phyloP scores from a whole-genome alignment of 225 moss, liverwort and hornwort species.

The Climacium dendroides region DNA sequence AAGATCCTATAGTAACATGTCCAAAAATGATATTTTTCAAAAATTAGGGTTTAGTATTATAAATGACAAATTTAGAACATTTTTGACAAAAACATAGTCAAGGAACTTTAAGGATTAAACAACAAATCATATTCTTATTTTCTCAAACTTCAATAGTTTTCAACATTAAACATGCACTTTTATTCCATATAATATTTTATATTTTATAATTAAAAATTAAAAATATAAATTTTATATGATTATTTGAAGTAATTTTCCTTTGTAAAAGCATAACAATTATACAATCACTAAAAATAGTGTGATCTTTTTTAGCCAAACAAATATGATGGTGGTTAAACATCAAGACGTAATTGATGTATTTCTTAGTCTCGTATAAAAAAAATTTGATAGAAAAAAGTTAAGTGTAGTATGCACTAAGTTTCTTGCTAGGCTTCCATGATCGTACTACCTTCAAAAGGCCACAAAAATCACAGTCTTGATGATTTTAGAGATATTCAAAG shows the following conservation, averaged over 20 bases:
- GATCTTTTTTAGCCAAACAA: neutral
- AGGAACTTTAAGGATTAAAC: too few relatives aligned
- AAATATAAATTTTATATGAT: too few relatives aligned
- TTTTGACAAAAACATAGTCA: too few relatives aligned
- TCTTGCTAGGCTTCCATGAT: neutral
- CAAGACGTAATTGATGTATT: neutral
- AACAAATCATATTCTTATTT: accelerated
- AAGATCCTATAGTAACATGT: too few relatives aligned
- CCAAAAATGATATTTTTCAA: too few relatives aligned
- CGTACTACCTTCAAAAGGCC: neutral
- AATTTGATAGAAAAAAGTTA: neutral
- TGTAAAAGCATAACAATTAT: neutral
- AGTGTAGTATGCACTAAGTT: too few relatives aligned
- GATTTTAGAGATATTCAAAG: neutral
- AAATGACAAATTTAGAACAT: too few relatives aligned
- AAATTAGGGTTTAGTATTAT: too few relatives aligned
- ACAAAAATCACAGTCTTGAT: neutral
- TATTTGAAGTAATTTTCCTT: neutral
- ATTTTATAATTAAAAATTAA: neutral
- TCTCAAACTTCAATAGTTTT: neutral
- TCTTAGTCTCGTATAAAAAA: neutral
- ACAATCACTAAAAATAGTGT: neutral
- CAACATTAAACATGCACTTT: neutral
- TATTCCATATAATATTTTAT: too few relatives aligned
- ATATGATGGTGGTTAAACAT: neutral